Percentiles rank a stretch among this genome's conserved stretches.
These are phyloP conservation scores for Thraustochytrium sp. DNA, from an alignment of 352 stramenopile genomes.

Conservation along the genomic window DNA sequence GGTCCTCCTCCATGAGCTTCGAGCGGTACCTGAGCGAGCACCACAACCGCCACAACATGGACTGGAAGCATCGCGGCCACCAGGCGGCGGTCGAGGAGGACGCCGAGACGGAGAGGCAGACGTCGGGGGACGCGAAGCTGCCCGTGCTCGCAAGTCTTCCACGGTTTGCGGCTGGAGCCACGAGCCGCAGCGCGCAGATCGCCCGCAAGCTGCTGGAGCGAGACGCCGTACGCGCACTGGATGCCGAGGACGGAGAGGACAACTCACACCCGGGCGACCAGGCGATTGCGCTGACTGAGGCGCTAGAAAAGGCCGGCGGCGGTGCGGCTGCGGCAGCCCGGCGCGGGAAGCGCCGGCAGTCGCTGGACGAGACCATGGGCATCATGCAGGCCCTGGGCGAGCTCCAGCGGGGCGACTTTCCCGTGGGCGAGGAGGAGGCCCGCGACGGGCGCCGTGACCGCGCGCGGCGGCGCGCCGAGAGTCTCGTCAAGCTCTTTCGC, in stretches of 20 bases:
- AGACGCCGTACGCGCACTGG: neutral
- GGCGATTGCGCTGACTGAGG: neutral
- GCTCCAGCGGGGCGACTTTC: neutral
- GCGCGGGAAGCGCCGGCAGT: neutral
- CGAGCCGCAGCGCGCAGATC: neutral
- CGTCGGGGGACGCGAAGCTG: neutral
- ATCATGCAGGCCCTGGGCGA: neutral
- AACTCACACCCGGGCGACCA: neutral
- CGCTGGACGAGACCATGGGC: neutral
- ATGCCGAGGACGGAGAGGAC: neutral
- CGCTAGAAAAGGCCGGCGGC: neutral
- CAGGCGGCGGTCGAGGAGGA: neutral
- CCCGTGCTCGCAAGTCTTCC: neutral
- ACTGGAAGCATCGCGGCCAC: slow-evolving; percentile 3
- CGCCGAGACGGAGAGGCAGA: neutral
- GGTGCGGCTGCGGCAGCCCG: neutral
- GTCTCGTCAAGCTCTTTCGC: neutral
- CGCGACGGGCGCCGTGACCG: neutral
- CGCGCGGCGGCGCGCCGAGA: neutral
- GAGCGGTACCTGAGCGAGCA: slow-evolving; percentile 19
- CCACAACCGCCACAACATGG: slow-evolving; percentile 15
- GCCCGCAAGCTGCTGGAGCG: neutral
- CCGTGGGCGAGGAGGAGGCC: neutral
- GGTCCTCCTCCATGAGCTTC: slow-evolving; percentile 20
- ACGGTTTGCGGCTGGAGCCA: neutral